Evolutionary conservation across 768 basidiomycete species (phyloP).

Genomic region (Austroboletus eburneus): DNA sequence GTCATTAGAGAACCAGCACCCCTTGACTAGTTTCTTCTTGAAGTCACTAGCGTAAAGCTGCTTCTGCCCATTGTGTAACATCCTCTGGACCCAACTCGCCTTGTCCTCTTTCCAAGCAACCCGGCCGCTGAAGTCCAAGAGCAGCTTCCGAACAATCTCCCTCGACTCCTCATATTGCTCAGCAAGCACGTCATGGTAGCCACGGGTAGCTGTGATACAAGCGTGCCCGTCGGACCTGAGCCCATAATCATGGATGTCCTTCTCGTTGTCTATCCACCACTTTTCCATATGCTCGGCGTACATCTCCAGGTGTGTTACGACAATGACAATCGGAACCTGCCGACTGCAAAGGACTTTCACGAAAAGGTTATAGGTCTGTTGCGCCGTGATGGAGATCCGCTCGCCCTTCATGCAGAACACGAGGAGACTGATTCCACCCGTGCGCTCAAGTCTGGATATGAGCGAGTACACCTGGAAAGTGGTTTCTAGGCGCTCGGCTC

Average conservation of each 20-base stretch:
- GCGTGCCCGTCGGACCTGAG: slow-evolving; percentile 36
- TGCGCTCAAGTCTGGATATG: slow-evolving; percentile 27
- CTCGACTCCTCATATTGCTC: slow-evolving; percentile 35
- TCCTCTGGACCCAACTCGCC: slow-evolving; percentile 23
- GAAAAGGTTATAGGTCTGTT: slow-evolving; percentile 33
- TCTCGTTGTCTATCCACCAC: slow-evolving; percentile 40
- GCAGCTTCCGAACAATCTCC: slow-evolving; percentile 16
- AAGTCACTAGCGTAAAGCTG: slow-evolving; percentile 10
- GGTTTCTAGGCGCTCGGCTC: slow-evolving; percentile 21
- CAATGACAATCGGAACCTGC: slow-evolving; percentile 29
- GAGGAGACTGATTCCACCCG: slow-evolving; percentile 27
- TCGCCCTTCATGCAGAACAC: slow-evolving; percentile 30
- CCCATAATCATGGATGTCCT: slow-evolving; percentile 27
- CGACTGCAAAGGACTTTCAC: slow-evolving; percentile 36
- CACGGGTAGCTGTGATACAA: slow-evolving; percentile 37
- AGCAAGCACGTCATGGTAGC: slow-evolving; percentile 14
- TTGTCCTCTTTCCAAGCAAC: slow-evolving; percentile 24
- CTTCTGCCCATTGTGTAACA: slow-evolving; percentile 9
- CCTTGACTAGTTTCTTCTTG: slow-evolving; percentile 20
- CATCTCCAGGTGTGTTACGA: slow-evolving; percentile 34
- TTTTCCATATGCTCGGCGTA: slow-evolving; percentile 30
- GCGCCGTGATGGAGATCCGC: slow-evolving; percentile 20
- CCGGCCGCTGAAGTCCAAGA: slow-evolving; percentile 15
- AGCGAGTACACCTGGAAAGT: slow-evolving; percentile 30
- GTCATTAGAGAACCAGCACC: slow-evolving; percentile 19